A percentile compares a stretch with the other conserved stretches of the same genome.
These are phyloP conservation scores for Russula sp. DNA, from an alignment of 768 basidiomycete species.

Conservation along the genomic window DNA sequence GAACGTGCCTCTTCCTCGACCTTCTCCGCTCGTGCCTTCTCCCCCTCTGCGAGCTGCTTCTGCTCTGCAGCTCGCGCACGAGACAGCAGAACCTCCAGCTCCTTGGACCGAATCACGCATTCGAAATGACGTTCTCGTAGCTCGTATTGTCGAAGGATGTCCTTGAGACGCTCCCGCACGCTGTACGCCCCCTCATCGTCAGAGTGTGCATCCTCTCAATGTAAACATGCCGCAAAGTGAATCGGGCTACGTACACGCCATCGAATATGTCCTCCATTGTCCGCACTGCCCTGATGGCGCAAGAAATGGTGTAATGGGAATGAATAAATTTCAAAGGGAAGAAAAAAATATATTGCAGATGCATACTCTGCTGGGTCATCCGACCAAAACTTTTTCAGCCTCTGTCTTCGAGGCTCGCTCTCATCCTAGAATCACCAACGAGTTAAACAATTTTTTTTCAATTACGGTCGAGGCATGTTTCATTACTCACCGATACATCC, in stretches of 20 bases:
- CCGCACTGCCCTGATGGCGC: slow-evolving; percentile 50
- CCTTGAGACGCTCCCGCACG: slow-evolving; percentile 79
- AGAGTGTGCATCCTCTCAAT: not conserved
- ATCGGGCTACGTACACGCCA: slow-evolving; percentile 54
- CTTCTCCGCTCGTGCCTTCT: slow-evolving; percentile 59
- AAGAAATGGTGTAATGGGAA: not conserved
- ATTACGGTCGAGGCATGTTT: not conserved
- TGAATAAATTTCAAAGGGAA: not conserved
- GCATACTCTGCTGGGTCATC: slow-evolving; percentile 68
- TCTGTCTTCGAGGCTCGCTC: slow-evolving; percentile 41
- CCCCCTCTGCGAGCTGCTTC: slow-evolving; percentile 72
- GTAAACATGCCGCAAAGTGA: not conserved
- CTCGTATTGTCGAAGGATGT: slow-evolving; percentile 81
- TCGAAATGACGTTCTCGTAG: slow-evolving; percentile 89
- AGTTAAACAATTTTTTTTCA: not conserved
- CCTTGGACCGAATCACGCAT: slow-evolving; percentile 86
- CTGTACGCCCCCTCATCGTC: slow-evolving; percentile 31
- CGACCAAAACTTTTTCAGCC: slow-evolving; percentile 75
- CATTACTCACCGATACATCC: slow-evolving; percentile 48
- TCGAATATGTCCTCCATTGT: slow-evolving; percentile 82
- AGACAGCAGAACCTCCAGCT: slow-evolving; percentile 80
- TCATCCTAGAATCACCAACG: slow-evolving; percentile 44
- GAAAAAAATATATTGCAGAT: not conserved
- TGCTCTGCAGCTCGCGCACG: slow-evolving; percentile 84
- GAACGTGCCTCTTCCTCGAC: slow-evolving; percentile 64